Evolutionary conservation across 352 stramenopile species (phyloP).

Genomic region (Phytopythium cucurbitacearum): DNA sequence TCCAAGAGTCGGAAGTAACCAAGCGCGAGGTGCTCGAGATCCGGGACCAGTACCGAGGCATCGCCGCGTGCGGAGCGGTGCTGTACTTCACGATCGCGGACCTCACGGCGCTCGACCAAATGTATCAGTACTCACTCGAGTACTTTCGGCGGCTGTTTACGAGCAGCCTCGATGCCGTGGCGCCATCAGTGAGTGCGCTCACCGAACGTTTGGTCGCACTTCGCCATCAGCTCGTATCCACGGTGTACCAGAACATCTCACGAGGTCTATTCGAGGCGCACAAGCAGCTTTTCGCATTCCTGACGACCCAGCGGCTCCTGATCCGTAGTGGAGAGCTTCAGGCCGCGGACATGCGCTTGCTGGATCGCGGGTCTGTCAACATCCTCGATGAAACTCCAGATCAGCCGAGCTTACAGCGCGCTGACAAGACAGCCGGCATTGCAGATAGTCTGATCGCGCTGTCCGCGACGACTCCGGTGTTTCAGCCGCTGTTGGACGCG

Average conservation of each 20-base stretch:
- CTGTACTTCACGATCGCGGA: slow-evolving; percentile 74
- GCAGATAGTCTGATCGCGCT: slow-evolving; percentile 27
- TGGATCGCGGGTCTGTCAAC: slow-evolving; percentile 16
- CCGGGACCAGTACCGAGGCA: slow-evolving; percentile 48
- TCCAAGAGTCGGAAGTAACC: slow-evolving; percentile 55
- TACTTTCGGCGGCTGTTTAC: slow-evolving; percentile 70
- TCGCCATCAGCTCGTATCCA: slow-evolving; percentile 34
- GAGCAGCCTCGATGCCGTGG: slow-evolving; percentile 41
- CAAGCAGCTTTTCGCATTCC: slow-evolving; percentile 57
- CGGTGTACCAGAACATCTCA: slow-evolving; percentile 71
- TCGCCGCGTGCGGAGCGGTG: slow-evolving; percentile 54
- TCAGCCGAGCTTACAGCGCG: slow-evolving; percentile 1
- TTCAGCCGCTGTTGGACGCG: slow-evolving; percentile 27
- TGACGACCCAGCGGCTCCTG: slow-evolving; percentile 57
- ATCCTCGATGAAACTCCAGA: not conserved
- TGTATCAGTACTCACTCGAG: slow-evolving; percentile 82
- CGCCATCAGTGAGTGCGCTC: slow-evolving; percentile 12
- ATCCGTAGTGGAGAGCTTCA: slow-evolving; percentile 34
- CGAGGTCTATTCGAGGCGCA: slow-evolving; percentile 65
- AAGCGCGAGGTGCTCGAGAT: slow-evolving; percentile 61
- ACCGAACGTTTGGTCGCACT: slow-evolving; percentile 36
- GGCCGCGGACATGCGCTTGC: slow-evolving; percentile 23
- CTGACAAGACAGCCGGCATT: not conserved
- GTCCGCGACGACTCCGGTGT: slow-evolving; percentile 12
- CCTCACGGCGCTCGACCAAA: slow-evolving; percentile 50